phyloP scores from a whole-genome alignment of 805 yeast species.

The Yarrowia sp. region DNA sequence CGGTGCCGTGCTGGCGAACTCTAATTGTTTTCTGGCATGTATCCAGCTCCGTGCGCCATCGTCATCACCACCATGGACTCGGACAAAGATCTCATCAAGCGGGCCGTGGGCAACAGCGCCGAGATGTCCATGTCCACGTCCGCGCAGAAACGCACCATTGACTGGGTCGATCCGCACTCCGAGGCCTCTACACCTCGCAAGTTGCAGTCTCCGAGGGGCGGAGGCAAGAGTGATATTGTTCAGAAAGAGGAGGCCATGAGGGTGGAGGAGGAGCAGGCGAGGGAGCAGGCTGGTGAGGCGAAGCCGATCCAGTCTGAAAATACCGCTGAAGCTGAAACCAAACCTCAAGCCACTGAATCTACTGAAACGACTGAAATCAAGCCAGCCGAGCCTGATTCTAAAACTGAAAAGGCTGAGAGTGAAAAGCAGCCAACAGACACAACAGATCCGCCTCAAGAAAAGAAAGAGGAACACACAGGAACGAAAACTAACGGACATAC shows the following conservation, averaged over 20 bases:
- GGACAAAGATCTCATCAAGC: slow-evolving; percentile 22
- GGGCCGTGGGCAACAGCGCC: slow-evolving; percentile 21
- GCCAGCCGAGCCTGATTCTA: no score
- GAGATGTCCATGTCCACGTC: slow-evolving; percentile 13
- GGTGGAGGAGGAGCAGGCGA: background rate
- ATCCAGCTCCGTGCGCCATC: background rate
- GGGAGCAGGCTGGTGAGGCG: background rate
- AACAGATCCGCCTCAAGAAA: background rate
- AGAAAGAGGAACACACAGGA: background rate
- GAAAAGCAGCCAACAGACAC: background rate
- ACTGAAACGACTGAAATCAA: background rate
- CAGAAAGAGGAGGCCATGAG: background rate
- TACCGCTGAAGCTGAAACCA: no score
- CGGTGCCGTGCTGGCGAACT: background rate
- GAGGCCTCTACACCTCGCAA: slow-evolving; percentile 9
- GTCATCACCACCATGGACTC: slow-evolving; percentile 1
- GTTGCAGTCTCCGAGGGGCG: slow-evolving; percentile 7
- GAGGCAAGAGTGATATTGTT: background rate
- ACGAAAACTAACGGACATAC: no score
- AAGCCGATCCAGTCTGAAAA: no score
- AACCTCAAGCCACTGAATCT: background rate
- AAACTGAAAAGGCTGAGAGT: background rate
- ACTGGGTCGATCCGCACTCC: slow-evolving; percentile 25
- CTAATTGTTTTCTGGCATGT: background rate
- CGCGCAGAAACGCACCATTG: slow-evolving; percentile 25